Conservation (phyloP, 495 filamentous ascomycete species). For the Aspergillus incahuasiensis region DNA sequence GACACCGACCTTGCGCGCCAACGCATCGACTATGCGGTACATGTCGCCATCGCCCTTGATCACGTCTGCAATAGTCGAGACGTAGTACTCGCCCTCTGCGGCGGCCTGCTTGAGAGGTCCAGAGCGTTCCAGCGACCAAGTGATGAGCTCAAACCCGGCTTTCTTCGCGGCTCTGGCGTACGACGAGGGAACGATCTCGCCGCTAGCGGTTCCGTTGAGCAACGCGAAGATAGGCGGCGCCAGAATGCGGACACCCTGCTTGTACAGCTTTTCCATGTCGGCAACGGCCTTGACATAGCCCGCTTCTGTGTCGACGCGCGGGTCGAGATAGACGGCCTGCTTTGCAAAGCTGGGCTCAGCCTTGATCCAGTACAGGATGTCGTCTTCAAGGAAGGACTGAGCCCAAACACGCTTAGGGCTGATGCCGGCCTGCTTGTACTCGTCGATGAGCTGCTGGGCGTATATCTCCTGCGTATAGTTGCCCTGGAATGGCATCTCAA, state of each 20-base stretch:
- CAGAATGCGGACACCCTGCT: slow-evolving; percentile 18
- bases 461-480: slow-evolving; percentile 53
- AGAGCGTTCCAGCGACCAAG: slow-evolving; percentile 59
- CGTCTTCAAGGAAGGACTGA: slow-evolving; percentile 56
- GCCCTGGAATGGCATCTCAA: slow-evolving; percentile 57
- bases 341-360: slow-evolving; percentile 51
- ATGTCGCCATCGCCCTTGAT: slow-evolving; percentile 56
- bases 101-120: slow-evolving; percentile 46
- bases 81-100: slow-evolving; percentile 47
- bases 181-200: slow-evolving; percentile 15
- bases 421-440: slow-evolving; percentile 49
- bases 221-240: slow-evolving; percentile 19
- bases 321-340: slow-evolving; percentile 56
- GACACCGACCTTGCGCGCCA: slow-evolving; percentile 53
- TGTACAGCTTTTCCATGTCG: slow-evolving; percentile 6
- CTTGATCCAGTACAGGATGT: slow-evolving; percentile 58
- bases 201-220: slow-evolving; percentile 15
- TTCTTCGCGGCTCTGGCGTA: slow-evolving; percentile 44
- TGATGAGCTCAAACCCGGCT: slow-evolving; percentile 52
- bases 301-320: slow-evolving; percentile 43
- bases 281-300: slow-evolving; percentile 41
- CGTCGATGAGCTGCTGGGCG: slow-evolving; percentile 55
- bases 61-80: slow-evolving; percentile 41
- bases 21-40: slow-evolving; percentile 53
- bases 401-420: slow-evolving; percentile 51